A percentile compares a stretch with the other conserved stretches of the same genome.
Evolutionary conservation across 768 basidiomycete genomes (phyloP).

Genomic region (Collybia sordida): DNA sequence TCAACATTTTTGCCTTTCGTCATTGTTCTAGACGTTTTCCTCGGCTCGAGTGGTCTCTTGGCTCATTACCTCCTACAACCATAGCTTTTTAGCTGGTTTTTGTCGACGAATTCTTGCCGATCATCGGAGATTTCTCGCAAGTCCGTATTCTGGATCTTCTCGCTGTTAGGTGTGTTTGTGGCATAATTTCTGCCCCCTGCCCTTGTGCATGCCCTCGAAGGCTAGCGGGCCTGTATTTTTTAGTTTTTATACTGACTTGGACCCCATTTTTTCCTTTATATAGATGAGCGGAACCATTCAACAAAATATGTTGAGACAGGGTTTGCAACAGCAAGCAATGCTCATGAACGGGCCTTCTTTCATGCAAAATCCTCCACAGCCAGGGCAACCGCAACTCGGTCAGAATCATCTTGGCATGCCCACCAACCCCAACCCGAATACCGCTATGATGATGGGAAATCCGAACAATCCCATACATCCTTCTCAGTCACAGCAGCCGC

Average conservation of each 20-base stretch:
- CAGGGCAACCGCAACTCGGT: constrained; percentile 28
- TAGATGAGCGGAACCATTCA: constrained; percentile 52
- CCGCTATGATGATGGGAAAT: constrained; percentile 39
- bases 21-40: constrained; percentile 17
- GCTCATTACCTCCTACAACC: constrained; percentile 10
- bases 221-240: constrained; percentile 3
- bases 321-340: constrained; percentile 38
- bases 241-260: constrained; percentile 16
- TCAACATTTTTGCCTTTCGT: constrained; percentile 6
- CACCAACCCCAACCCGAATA: constrained; percentile 28
- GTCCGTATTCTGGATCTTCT: constrained; percentile 9
- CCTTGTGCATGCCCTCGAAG: background rate
- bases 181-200: constrained; percentile 11
- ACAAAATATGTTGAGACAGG: constrained; percentile 46
- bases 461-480: constrained; percentile 20
- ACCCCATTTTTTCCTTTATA: constrained; percentile 1
- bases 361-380: constrained; percentile 38
- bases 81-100: constrained; percentile 10
- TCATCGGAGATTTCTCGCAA: constrained; percentile 20
- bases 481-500: constrained; percentile 26
- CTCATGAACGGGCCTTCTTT: constrained; percentile 31
- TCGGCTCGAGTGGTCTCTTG: constrained; percentile 10
- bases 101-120: constrained; percentile 9
- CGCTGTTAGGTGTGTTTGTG: constrained; percentile 17
- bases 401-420: constrained; percentile 30